These are phyloP conservation scores for Heracleum sosnowskyi DNA, from an alignment of 129 eudicot genomes.

Conservation along the genomic window DNA sequence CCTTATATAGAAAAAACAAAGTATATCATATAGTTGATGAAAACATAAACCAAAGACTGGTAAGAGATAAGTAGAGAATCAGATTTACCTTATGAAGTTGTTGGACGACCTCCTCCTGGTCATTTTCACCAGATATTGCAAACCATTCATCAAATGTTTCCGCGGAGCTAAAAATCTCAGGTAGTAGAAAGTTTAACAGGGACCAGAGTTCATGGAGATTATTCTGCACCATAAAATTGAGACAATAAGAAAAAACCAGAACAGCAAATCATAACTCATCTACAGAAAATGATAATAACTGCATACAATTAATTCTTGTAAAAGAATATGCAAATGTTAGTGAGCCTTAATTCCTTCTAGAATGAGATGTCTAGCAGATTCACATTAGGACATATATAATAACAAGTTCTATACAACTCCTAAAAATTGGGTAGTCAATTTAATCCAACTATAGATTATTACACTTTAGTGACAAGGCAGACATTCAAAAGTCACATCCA, in stretches of 20 bases:
- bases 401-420: neutral
- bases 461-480: neutral
- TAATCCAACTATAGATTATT: neutral
- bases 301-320: neutral
- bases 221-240: constrained; percentile 44
- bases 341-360: neutral
- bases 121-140: constrained; percentile 95
- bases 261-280: neutral
- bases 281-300: neutral
- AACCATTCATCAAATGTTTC: constrained; percentile 99
- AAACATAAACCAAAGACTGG: neutral
- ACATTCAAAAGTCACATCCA: neutral
- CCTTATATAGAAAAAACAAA: constrained; percentile 29
- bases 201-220: constrained; percentile 99
- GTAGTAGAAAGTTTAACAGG: constrained; percentile 88
- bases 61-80: neutral
- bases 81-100: constrained; percentile 91
- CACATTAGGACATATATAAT: neutral
- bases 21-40: neutral
- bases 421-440: neutral
- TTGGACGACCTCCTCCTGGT: constrained; percentile 96
- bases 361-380: neutral
- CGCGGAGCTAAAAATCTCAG: constrained; percentile 96
- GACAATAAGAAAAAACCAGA: neutral
- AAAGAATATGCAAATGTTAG: neutral